Evolutionary conservation across 2,329 filamentous ascomycete genomes (phyloP), one percentile per base, ranked within the genome.

Genomic region (Apiospora kogelbergensis): DNA sequence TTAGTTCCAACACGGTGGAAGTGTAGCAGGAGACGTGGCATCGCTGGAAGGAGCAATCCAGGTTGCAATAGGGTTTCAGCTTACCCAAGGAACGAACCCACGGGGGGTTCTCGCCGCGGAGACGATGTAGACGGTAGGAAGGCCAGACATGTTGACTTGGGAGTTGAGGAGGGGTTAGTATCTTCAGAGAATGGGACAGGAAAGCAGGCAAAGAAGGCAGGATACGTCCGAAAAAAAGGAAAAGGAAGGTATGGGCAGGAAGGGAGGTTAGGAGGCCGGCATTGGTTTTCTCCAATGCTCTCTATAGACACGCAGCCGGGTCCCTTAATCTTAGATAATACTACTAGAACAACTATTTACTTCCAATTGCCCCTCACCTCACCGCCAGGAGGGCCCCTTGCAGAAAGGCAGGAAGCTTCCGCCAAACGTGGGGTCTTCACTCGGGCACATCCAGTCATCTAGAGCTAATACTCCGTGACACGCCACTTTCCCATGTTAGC

Each of bases 21-120:
- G 24, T 5, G 11, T 13, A 6, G 6, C 17, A 26, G 15, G 53
- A 37, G 9, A 20, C 3, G 53, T 17, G 30, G 26, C 53, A 20
- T 13, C 11, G 53, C n/a, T 37, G 17, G 17, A 37, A 26, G 53
- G 30, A 26, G 10, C 10, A 20, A 30, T 5, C 26, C 30, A 60
- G n/a, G 20, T 6, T 37, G 53, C 53, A 60, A 37, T n/a, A 17
- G 33, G 30, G 15, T 44, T 5, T 24, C 71, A 71, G 74, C 87
- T 81, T 83, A 97, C 94, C 96, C 96, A 78, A 97, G 89, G 84
- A 99, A 99, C 74, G 93, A 95, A 77, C 96, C 96, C 73, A 97
- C 88, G 67, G 96, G 96, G 96, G 73, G 96, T 99, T 83, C 95
- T 90, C 78, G 90, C 93, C 73, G 91, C 92, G 70, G 96, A 96